A percentile compares a stretch with the other conserved stretches of the same genome.
Evolutionary conservation across 164 flowering plant species (phyloP).

Genomic region (Annona cherimola): DNA sequence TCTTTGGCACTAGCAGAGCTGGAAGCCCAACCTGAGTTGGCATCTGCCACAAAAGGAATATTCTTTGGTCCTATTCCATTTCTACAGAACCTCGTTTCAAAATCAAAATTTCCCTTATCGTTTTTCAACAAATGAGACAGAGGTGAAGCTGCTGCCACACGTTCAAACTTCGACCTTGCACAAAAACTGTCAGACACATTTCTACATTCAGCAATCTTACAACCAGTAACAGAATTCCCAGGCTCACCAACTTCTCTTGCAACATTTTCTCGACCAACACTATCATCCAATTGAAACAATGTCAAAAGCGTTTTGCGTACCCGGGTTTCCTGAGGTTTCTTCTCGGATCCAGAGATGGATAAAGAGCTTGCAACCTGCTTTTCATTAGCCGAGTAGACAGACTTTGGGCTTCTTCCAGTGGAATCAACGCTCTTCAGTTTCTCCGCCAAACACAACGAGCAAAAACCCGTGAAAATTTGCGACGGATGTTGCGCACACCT

Average conservation of each 20-base stretch:
- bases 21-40: neutral
- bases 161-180: neutral
- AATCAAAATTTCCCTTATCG: neutral
- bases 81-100: neutral
- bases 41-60: neutral
- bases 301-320: slow-evolving; percentile 13
- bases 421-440: slow-evolving; percentile 9
- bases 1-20: neutral
- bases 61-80: neutral
- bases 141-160: neutral
- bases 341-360: neutral
- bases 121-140: neutral
- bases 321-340: slow-evolving; percentile 4
- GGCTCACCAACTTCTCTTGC: neutral
- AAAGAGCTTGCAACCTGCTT: slow-evolving; percentile 3
- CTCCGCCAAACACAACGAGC: slow-evolving; percentile 15
- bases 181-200: neutral
- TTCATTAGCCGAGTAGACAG: neutral
- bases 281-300: slow-evolving; percentile 16
- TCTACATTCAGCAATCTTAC: neutral
- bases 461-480: slow-evolving; percentile 15
- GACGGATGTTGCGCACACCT: slow-evolving; percentile 14
- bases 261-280: neutral
- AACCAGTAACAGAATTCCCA: neutral
- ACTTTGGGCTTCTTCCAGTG: slow-evolving; percentile 7